Conservation (phyloP, 495 filamentous ascomycete genomes). For the Annulohypoxylon nitens region DNA sequence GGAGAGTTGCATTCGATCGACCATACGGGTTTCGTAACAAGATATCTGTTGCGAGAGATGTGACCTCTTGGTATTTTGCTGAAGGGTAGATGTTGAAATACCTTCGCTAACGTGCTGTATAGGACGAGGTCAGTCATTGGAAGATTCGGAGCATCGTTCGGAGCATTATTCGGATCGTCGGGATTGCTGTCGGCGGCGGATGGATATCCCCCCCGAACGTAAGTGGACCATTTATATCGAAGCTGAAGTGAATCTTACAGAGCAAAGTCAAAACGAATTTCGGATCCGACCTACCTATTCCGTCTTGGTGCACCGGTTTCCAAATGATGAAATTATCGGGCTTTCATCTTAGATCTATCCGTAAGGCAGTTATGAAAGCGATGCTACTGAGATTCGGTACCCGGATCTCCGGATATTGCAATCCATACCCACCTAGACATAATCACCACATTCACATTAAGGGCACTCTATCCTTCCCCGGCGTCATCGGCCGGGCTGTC, state of each 20-base stretch:
- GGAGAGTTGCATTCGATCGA: slow-evolving; percentile 59
- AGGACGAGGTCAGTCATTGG: slow-evolving; percentile 65
- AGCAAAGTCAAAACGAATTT: slow-evolving; percentile 6
- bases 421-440: not conserved
- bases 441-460: not conserved
- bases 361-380: not conserved
- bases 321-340: not conserved
- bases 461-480: not conserved
- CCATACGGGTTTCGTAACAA: slow-evolving; percentile 55
- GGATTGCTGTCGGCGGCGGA: slow-evolving; percentile 67
- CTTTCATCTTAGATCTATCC: not conserved
- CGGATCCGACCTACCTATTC: not conserved
- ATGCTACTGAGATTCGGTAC: not conserved
- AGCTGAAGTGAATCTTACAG: slow-evolving; percentile 14
- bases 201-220: slow-evolving; percentile 61
- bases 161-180: slow-evolving; percentile 70
- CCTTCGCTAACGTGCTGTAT: slow-evolving; percentile 61
- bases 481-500: not conserved
- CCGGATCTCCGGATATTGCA: not conserved
- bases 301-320: not conserved
- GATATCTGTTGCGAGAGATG: slow-evolving; percentile 61
- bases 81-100: slow-evolving; percentile 46
- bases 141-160: slow-evolving; percentile 70
- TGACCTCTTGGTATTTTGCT: slow-evolving; percentile 44
- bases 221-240: slow-evolving; percentile 71